Evolutionary conservation across 192 early-diverging fungal genomes (phyloP), one percentile per base, ranked within the genome.

Genomic region (Mortierella alpina): DNA sequence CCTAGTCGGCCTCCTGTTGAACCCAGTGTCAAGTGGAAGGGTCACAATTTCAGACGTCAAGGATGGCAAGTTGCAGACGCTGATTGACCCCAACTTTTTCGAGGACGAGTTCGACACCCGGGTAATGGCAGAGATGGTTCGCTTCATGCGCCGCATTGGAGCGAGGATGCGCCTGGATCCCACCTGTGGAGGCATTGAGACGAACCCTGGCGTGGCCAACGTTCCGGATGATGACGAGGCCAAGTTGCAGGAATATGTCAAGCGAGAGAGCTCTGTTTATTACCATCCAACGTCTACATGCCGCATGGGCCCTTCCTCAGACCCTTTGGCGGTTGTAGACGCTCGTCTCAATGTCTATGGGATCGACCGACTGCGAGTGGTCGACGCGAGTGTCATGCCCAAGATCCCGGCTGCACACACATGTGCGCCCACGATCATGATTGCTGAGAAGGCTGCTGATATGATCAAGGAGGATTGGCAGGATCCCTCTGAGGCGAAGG

Each of bases 341-440:
- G 48, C 56, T 4, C 64, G 66, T 0, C 18, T 83, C 61, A 73
- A 73, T 13, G 64, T 83, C 15, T 66, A 72, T 66, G 74, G 82
- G 8, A 62, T 83, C 18, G 70, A 78, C 17, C 69, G 66, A 8
- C 61, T 83, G 2, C 50, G 82, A 1, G 71, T 83, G 17, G 71
- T 72, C 18, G 82, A 83, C 52, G 63, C 75, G 49, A 83, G 82
- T 42, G 44, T 83, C 1, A 72, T 72, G 65, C 77, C 77, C 47
- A 80, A 72, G 46, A 18, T 80, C 3, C 70, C 70, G 7, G 77
- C 70, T 6, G 69, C 70, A 0, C 77, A 80, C 40, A 80, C 77
- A 2, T 80, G 77, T 20, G 77, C 77, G 0, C 63, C 69, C 14
- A 59, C 63, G 1, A 48, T 80, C 42, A 80, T 80, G 77, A 65